Conservation (phyloP, 768 basidiomycete genomes). For the Scleroderma citrinum region DNA sequence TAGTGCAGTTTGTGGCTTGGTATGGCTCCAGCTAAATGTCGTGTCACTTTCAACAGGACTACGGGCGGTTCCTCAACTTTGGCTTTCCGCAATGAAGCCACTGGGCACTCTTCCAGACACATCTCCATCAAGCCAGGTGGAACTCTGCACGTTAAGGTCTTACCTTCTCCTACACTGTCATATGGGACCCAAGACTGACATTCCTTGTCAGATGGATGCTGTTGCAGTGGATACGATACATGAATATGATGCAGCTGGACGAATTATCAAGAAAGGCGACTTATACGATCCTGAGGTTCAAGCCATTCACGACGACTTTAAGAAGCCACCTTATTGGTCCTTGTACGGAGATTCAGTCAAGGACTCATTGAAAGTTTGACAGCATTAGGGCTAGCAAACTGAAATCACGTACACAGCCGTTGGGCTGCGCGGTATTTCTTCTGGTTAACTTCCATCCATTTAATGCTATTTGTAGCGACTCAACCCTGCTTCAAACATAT, state of each 20-base stretch:
- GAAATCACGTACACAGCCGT: too few species aligned
- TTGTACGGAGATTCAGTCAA: background rate
- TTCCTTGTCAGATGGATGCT: constrained; percentile 54
- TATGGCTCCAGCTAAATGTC: constrained; percentile 18
- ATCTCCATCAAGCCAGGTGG: constrained; percentile 35
- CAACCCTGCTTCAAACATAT: too few species aligned
- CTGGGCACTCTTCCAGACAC: constrained; percentile 19
- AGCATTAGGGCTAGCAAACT: too few species aligned
- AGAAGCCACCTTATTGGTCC: constrained; percentile 42
- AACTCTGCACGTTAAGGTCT: constrained; percentile 58
- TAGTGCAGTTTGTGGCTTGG: constrained; percentile 21
- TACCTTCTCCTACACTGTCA: constrained; percentile 2
- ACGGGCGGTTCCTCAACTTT: constrained; percentile 43
- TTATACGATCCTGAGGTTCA: constrained; percentile 55
- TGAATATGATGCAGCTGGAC: constrained; percentile 56
- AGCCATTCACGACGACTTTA: constrained; percentile 56
- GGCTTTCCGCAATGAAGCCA: constrained; percentile 48
- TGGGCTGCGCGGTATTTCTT: too few species aligned
- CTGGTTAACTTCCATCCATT: too few species aligned
- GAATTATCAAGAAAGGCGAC: constrained; percentile 36
- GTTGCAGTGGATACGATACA: constrained; percentile 45
- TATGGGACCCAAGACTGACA: constrained; percentile 3
- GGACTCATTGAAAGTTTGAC: too few species aligned
- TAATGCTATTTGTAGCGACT: too few species aligned
- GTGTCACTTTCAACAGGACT: constrained; percentile 27